Evolutionary conservation across 164 flowering plant species (phyloP).

Genomic region (Litsea cubeba): DNA sequence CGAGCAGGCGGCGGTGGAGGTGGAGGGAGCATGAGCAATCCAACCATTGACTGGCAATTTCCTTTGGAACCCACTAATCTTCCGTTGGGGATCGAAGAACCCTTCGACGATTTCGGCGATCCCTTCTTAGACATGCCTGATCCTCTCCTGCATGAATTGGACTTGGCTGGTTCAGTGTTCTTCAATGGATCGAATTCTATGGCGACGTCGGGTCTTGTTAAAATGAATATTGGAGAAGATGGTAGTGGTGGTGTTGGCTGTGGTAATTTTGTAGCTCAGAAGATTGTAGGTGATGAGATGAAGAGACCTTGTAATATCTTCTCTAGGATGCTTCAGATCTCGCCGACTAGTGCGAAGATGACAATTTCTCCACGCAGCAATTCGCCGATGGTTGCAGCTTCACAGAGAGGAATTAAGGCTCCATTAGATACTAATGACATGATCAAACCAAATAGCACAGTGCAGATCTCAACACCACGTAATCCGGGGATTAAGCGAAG

Average conservation of each 20-base stretch:
- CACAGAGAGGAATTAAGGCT: conserved; percentile 24
- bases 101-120: conserved; percentile 41
- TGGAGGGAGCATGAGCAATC: conserved; percentile 1
- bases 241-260: background rate
- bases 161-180: conserved; percentile 21
- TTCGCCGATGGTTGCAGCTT: conserved; percentile 19
- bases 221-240: conserved; percentile 11
- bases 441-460: conserved; percentile 22
- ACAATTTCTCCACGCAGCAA: conserved; percentile 20
- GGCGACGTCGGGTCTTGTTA: background rate
- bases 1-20: conserved; percentile 38
- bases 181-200: conserved; percentile 18
- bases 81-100: conserved; percentile 6
- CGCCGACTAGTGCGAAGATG: conserved; percentile 20
- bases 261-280: conserved; percentile 15
- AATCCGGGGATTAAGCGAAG: conserved; percentile 77
- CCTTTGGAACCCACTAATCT: conserved; percentile 22
- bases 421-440: conserved; percentile 23
- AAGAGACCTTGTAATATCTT: conserved; percentile 40
- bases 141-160: conserved; percentile 50
- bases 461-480: conserved; percentile 79
- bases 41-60: conserved; percentile 28
- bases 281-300: conserved; percentile 29
- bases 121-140: conserved; percentile 46
- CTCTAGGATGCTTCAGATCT: conserved; percentile 62